Evolutionary conservation across 164 flowering plant species (phyloP).

Genomic region (Dillenia turbinata): DNA sequence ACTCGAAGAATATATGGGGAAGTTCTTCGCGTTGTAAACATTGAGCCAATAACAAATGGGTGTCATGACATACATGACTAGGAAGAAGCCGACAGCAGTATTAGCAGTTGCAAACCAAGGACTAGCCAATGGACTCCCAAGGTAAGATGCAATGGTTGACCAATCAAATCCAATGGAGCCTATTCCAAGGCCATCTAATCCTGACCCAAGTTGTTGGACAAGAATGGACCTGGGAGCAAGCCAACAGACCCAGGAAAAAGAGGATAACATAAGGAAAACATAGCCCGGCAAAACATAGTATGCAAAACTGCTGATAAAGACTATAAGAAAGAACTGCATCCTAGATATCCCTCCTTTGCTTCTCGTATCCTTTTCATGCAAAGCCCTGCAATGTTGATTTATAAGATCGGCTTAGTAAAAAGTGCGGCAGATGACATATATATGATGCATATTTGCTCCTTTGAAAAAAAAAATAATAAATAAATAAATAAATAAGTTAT

Average conservation of each 20-base stretch:
- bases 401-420: no score
- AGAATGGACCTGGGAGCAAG: slow-evolving; percentile 8
- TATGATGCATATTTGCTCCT: no score
- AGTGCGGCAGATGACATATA: no score
- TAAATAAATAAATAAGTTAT: no score
- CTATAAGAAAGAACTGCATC: slow-evolving; percentile 21
- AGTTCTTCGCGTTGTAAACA: slow-evolving; percentile 19
- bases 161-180: slow-evolving; percentile 19
- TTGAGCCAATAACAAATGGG: slow-evolving; percentile 20
- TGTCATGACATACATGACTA: slow-evolving; percentile 16
- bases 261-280: slow-evolving; percentile 9
- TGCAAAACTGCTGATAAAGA: slow-evolving; percentile 8
- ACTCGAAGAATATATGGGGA: slow-evolving; percentile 18
- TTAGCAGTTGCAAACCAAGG: slow-evolving; percentile 27
- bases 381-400: slow-evolving; percentile 9
- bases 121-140: slow-evolving; percentile 20
- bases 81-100: slow-evolving; percentile 13
- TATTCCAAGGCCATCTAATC: slow-evolving; percentile 17
- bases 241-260: slow-evolving; percentile 24
- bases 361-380: slow-evolving; percentile 25
- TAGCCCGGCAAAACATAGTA: slow-evolving; percentile 18
- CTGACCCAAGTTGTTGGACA: slow-evolving; percentile 20
- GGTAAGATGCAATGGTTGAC: slow-evolving; percentile 20
- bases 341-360: slow-evolving; percentile 12
- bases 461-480: no score